These are phyloP conservation scores for Alternaria tenuissima DNA, from an alignment of 2,329 filamentous ascomycete species.

Conservation along the genomic window DNA sequence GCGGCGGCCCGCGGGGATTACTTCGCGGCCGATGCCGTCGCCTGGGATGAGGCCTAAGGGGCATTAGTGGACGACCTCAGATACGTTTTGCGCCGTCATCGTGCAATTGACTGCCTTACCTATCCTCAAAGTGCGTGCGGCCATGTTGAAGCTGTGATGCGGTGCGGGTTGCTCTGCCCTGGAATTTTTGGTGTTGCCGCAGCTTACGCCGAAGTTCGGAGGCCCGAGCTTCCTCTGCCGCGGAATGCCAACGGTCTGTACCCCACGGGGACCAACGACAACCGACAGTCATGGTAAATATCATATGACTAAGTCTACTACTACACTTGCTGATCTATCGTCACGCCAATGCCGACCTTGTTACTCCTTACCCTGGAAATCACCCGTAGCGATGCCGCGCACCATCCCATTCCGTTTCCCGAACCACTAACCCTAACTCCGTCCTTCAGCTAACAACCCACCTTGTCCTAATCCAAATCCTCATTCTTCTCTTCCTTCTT, in stretches of 20 bases:
- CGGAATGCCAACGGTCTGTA: background rate
- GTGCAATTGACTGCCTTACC: constrained; percentile 18
- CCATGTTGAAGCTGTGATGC: constrained; percentile 35
- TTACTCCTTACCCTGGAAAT: background rate
- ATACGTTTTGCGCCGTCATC: no score
- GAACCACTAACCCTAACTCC: background rate
- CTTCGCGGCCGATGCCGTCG: constrained; percentile 97
- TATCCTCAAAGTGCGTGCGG: constrained; percentile 44
- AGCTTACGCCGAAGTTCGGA: constrained; percentile 23
- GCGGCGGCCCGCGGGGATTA: constrained; percentile 91
- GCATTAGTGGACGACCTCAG: background rate
- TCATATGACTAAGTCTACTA: background rate
- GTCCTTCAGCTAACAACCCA: background rate
- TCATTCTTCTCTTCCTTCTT: constrained; percentile 25
- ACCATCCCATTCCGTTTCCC: background rate
- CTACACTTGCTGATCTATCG: background rate
- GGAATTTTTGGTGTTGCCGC: constrained; percentile 27
- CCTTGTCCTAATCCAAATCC: constrained; percentile 26
- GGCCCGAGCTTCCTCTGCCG: constrained; percentile 13
- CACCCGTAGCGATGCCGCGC: constrained; percentile 2
- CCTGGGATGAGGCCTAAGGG: constrained; percentile 89
- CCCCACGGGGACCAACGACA: background rate
- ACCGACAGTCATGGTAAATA: background rate
- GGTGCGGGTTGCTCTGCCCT: constrained; percentile 1
- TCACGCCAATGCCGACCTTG: background rate